A percentile compares a stretch with the other conserved stretches of the same genome.
phyloP scores from a whole-genome alignment of 2,329 filamentous ascomycete genomes.

The Lasiodiplodia gonubiensis region DNA sequence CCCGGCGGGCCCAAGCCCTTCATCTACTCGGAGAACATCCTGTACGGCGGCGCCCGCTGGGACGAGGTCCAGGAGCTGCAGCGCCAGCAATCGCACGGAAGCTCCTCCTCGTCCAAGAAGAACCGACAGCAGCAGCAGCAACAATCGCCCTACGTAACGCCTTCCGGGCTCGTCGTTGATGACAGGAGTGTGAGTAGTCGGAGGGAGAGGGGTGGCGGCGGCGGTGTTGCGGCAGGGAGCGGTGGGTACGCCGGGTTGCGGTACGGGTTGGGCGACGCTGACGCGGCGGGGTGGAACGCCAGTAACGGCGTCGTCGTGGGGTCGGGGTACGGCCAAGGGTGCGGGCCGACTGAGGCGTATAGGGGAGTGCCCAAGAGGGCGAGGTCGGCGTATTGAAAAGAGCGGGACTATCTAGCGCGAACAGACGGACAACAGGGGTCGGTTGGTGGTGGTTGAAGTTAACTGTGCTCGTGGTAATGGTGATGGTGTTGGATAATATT shows the following conservation, averaged over 20 bases:
- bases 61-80: conserved; percentile 16
- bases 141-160: no score
- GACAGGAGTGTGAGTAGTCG: background rate
- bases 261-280: conserved; percentile 11
- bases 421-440: background rate
- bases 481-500: no score
- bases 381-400: conserved; percentile 6
- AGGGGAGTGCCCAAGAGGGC: background rate
- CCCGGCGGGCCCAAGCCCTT: conserved; percentile 28
- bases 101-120: no score
- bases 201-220: background rate
- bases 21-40: conserved; percentile 25
- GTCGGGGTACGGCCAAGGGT: conserved; percentile 2
- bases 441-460: background rate
- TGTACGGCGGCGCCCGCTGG: conserved; percentile 27
- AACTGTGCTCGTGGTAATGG: no score
- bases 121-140: background rate
- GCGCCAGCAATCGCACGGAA: background rate
- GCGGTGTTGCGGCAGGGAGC: background rate
- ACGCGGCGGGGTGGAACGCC: conserved; percentile 8
- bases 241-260: conserved; percentile 5
- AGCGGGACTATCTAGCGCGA: background rate
- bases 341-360: conserved; percentile 1
- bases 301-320: conserved; percentile 11
- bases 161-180: background rate